phyloP scores from a whole-genome alignment of 176 grass and related monocot genomes.

The Paspalum vaginatum region DNA sequence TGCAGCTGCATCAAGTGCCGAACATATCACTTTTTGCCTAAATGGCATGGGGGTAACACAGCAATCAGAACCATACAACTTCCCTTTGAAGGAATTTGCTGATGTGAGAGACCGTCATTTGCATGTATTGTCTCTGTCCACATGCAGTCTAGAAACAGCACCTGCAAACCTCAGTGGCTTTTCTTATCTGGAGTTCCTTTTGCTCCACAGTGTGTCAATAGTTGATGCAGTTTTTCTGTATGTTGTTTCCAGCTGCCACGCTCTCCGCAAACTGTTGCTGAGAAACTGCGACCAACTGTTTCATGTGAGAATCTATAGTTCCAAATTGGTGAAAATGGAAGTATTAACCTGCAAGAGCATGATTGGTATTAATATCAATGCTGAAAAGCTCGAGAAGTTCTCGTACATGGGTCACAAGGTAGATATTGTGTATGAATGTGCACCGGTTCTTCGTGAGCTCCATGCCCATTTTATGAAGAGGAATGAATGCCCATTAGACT shows the following conservation, averaged over 20 bases:
- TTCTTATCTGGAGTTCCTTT: background rate
- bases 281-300: background rate
- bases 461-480: background rate
- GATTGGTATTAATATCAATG: background rate
- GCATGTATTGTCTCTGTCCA: background rate
- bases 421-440: background rate
- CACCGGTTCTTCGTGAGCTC: background rate
- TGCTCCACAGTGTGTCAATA: background rate
- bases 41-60: background rate
- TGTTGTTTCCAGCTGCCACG: constrained; percentile 3
- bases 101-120: background rate
- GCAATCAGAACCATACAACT: background rate
- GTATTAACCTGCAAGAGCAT: background rate
- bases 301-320: background rate
- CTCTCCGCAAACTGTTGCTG: background rate
- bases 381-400: background rate
- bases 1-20: constrained; percentile 5
- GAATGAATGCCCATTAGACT: too few relatives aligned
- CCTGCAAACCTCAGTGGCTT: constrained; percentile 33
- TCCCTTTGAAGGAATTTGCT: constrained; percentile 1
- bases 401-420: background rate
- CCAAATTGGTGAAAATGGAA: background rate
- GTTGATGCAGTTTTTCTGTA: background rate
- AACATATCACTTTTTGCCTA: background rate
- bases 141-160: background rate